Conservation (phyloP, 768 basidiomycete genomes). For the Hortiboletus flavorubellus region DNA sequence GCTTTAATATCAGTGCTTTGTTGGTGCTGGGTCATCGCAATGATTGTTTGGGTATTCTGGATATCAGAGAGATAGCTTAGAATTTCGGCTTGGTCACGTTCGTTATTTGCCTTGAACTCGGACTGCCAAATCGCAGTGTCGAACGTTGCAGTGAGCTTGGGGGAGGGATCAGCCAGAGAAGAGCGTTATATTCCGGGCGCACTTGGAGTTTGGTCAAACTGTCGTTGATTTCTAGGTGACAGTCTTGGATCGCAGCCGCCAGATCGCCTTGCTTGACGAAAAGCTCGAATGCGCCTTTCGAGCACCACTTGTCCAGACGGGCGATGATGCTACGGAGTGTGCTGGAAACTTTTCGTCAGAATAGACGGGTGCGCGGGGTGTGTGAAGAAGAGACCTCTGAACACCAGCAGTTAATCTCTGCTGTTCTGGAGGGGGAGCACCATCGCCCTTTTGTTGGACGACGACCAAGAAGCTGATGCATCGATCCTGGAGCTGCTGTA, state of each 20-base stretch:
- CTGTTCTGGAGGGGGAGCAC: slow-evolving; percentile 29
- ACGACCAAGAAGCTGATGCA: slow-evolving; percentile 42
- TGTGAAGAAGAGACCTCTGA: slow-evolving; percentile 24
- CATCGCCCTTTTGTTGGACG: slow-evolving; percentile 34
- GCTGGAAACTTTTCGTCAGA: slow-evolving; percentile 20
- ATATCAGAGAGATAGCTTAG: slow-evolving; percentile 44
- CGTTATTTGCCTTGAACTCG: slow-evolving; percentile 36
- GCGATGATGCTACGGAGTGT: slow-evolving; percentile 35
- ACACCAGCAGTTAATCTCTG: slow-evolving; percentile 32
- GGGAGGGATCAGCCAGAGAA: slow-evolving; percentile 4
- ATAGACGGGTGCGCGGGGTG: neutral
- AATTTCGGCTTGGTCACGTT: slow-evolving; percentile 44
- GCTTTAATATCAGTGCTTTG: slow-evolving; percentile 35
- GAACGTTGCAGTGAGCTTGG: slow-evolving; percentile 43
- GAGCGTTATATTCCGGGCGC: neutral
- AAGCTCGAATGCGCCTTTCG: slow-evolving; percentile 37
- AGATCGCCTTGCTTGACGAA: slow-evolving; percentile 47
- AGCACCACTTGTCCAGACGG: slow-evolving; percentile 45
- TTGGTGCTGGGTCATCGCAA: slow-evolving; percentile 32
- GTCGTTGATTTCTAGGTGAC: slow-evolving; percentile 43
- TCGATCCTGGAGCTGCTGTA: slow-evolving; percentile 44
- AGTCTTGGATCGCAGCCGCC: slow-evolving; percentile 41
- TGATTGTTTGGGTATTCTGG: slow-evolving; percentile 37
- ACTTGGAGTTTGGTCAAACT: slow-evolving; percentile 50
- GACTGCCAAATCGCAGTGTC: slow-evolving; percentile 49